Percentiles rank a stretch among this genome's conserved stretches.
These are phyloP conservation scores for Massospora cicadina DNA, from an alignment of 371 early-diverging fungal species.

Conservation along the genomic window DNA sequence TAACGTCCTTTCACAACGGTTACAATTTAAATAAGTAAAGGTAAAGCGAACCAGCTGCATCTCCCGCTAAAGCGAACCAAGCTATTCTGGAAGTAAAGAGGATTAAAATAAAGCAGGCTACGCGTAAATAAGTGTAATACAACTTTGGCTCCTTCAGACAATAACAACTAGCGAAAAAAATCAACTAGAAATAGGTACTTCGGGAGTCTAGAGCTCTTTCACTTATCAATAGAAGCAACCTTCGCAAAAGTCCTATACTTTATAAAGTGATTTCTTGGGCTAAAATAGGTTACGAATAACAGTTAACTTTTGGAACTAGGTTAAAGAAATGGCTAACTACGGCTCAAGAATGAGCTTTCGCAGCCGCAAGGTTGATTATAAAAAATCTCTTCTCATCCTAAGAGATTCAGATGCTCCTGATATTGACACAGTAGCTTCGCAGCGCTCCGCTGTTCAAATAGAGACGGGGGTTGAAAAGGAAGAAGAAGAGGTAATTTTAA, in stretches of 20 bases:
- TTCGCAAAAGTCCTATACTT: neutral
- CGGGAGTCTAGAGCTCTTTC: neutral
- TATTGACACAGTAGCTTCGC: slow-evolving; percentile 47
- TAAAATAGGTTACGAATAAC: neutral
- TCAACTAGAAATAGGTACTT: neutral
- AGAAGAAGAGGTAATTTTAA: slow-evolving; percentile 36
- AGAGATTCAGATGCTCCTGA: slow-evolving; percentile 70
- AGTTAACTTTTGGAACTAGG: neutral
- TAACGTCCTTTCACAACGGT: neutral
- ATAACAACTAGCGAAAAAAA: neutral
- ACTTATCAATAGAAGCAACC: neutral
- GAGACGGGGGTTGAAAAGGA: slow-evolving; percentile 56
- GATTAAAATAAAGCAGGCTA: neutral
- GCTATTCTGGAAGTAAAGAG: neutral
- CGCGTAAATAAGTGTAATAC: neutral
- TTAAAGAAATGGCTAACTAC: neutral
- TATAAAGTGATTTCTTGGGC: neutral
- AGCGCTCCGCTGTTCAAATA: slow-evolving; percentile 46
- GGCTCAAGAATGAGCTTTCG: slow-evolving; percentile 29
- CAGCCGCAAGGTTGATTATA: slow-evolving; percentile 75
- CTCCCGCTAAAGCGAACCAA: no score
- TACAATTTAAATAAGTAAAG: neutral
- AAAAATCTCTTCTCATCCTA: slow-evolving; percentile 61
- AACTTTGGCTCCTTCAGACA: neutral
- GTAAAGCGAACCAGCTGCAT: no score